Evolutionary conservation across 202 grass and related monocot genomes (phyloP).

Genomic region (Panicum hallii): DNA sequence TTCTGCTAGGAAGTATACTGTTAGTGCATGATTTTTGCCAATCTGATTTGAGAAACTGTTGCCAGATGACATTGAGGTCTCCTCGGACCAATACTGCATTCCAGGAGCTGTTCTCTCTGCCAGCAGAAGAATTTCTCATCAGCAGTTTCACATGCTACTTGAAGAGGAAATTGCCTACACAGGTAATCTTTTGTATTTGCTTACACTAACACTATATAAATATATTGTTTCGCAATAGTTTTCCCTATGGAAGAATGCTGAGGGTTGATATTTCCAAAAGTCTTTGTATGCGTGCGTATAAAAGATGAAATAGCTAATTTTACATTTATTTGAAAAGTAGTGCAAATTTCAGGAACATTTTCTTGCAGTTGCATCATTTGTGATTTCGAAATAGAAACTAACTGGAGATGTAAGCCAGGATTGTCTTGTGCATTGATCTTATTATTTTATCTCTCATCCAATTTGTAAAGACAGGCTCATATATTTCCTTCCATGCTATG

Average conservation of each 20-base stretch:
- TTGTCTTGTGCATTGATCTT: slow-evolving; percentile 8
- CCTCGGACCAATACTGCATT: slow-evolving; percentile 89
- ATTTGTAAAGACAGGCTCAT: background rate
- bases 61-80: slow-evolving; percentile 80
- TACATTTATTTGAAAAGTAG: slow-evolving; percentile 15
- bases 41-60: slow-evolving; percentile 49
- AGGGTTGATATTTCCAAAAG: background rate
- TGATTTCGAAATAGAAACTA: slow-evolving; percentile 34
- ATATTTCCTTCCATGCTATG: background rate
- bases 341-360: slow-evolving; percentile 10
- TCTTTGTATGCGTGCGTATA: background rate
- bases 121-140: slow-evolving; percentile 96
- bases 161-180: slow-evolving; percentile 82
- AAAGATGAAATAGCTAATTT: slow-evolving; percentile 25
- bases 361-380: background rate
- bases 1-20: background rate
- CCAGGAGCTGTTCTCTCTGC: slow-evolving; percentile 90
- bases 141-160: slow-evolving; percentile 95
- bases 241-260: slow-evolving; percentile 25
- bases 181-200: slow-evolving; percentile 53
- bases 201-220: background rate
- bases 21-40: slow-evolving; percentile 11
- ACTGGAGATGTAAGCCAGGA: slow-evolving; percentile 3
- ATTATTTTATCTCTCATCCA: slow-evolving; percentile 17
- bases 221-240: background rate